Percentiles rank a stretch among this genome's conserved stretches.
These are phyloP conservation scores for Penicillium canariense DNA, from an alignment of 495 filamentous ascomycete species.

Conservation along the genomic window DNA sequence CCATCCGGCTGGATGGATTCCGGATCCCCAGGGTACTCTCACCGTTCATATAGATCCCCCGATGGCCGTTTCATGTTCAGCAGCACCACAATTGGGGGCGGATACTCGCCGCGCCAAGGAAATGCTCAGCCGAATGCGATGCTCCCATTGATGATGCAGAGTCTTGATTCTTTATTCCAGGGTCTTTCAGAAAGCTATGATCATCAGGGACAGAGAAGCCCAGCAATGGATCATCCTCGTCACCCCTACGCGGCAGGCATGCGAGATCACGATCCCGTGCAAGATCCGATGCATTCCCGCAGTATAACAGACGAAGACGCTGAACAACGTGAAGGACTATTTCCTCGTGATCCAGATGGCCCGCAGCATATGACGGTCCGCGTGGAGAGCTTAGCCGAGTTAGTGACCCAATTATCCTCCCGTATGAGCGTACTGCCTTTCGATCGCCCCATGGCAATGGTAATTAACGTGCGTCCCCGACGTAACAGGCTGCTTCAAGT, in stretches of 20 bases:
- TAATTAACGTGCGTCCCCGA: neutral
- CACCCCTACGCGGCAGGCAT: conserved; percentile 14
- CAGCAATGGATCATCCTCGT: conserved; percentile 8
- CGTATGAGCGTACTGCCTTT: neutral
- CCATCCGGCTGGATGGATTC: conserved; percentile 1
- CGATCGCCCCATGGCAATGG: neutral
- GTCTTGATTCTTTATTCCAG: conserved; percentile 33
- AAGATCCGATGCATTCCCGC: neutral
- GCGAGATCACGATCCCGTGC: conserved; percentile 6
- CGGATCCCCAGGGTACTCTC: conserved; percentile 46
- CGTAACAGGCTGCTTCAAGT: conserved; percentile 32
- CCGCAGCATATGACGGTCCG: conserved; percentile 30
- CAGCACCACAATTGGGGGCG: conserved; percentile 32
- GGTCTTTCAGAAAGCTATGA: conserved; percentile 28
- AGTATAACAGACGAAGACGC: neutral
- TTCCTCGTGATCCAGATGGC: conserved; percentile 33
- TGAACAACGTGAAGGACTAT: conserved; percentile 22
- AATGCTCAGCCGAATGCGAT: conserved; percentile 20
- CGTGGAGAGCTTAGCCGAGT: conserved; percentile 33
- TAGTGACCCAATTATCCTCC: neutral
- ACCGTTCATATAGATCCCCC: conserved; percentile 48
- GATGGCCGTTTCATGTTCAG: conserved; percentile 41
- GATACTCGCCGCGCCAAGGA: conserved; percentile 23
- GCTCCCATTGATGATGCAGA: conserved; percentile 31
- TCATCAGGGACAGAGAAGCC: conserved; percentile 7